Base-by-base conservation (phyloP, 2,329 filamentous ascomycete species). In the Pseudogymnoascus sp. region DNA sequence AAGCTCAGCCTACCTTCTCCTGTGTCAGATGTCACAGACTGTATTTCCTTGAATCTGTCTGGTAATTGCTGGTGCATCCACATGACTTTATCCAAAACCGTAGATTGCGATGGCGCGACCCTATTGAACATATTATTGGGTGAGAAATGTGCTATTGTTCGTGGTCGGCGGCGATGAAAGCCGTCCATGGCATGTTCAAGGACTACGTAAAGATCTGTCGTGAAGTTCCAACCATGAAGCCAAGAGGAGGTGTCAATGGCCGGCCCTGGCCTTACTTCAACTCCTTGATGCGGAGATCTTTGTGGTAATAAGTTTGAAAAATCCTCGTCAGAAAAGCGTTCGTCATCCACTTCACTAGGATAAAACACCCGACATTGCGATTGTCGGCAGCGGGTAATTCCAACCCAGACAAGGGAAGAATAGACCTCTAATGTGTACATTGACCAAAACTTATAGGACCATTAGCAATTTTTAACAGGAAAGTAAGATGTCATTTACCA, bases 211-310 rank as follows among this genome's bases (percentile, higher is more conserved):
- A 85, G 71, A 67, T 84, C 82, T 0, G 81, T 83, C 5, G 78
- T 81, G 64, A 83, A 84, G 70, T 84, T 85, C 81, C 81, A 84
- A 16, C 82, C 82, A 44, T 77, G 75, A 6, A 85, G 71, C 82
- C 82, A 85, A 63, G 74, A 75, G 21, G 67, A 69, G 62, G 67
- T 64, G 34, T 70, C 64, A 46, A 46, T 46, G n/a, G 63, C 64
- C 11, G 64, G 65, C 18, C 25, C 28, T 34, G 60, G 64, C 64
- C 67, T 65, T 63, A 67, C 53, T 11, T 66, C 66, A 61, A 72
- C 73, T 23, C 72, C 71, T 16, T 67, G 21, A 46, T n/a, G 42
- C 21, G 21, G 21, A 46, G 42, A 25, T 25, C 42, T 46, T 46
- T 46, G 42, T 14, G 42, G 42, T 25, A 46, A 46, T 46, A 46